Evolutionary conservation across 306 rosid species (phyloP).

Genomic region (Canavalia gladiata): DNA sequence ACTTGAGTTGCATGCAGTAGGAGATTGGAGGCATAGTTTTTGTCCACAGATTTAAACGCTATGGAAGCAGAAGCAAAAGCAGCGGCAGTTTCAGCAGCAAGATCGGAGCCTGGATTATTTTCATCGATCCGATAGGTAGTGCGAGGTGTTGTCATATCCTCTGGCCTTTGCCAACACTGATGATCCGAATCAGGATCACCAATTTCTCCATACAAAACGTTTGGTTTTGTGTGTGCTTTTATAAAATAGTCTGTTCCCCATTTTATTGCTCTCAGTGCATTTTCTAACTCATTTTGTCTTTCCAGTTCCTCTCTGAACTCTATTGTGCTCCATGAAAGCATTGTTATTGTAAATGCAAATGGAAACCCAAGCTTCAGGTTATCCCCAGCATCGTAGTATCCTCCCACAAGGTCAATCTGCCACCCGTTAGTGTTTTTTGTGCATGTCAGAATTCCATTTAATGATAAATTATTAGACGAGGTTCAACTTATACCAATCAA

Average conservation of each 20-base stretch:
- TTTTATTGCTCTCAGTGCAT: conserved; percentile 60
- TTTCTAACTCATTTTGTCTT: conserved; percentile 40
- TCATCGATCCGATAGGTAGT: conserved; percentile 47
- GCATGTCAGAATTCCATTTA: no score
- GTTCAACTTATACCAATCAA: no score
- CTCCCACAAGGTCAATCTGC: conserved; percentile 67
- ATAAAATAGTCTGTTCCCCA: conserved; percentile 79
- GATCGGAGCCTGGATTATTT: conserved; percentile 66
- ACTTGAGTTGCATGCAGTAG: conserved; percentile 65
- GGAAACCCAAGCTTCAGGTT: conserved; percentile 73
- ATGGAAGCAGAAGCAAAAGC: conserved; percentile 75
- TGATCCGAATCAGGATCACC: conserved; percentile 71
- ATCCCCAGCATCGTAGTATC: conserved; percentile 86
- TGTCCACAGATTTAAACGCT: conserved; percentile 42
- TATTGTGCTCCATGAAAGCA: conserved; percentile 76
- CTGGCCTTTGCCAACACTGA: conserved; percentile 73
- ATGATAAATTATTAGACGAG: no score
- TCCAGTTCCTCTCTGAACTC: conserved; percentile 54
- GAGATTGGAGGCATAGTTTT: conserved; percentile 43
- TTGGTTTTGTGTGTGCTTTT: conserved; percentile 61
- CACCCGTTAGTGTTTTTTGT: background rate
- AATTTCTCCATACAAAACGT: conserved; percentile 59
- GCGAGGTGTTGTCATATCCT: conserved; percentile 72
- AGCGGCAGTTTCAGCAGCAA: conserved; percentile 74
- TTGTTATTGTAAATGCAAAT: conserved; percentile 70